These are phyloP conservation scores for Scleroderma citrinum DNA, from an alignment of 768 basidiomycete genomes.

Conservation along the genomic window DNA sequence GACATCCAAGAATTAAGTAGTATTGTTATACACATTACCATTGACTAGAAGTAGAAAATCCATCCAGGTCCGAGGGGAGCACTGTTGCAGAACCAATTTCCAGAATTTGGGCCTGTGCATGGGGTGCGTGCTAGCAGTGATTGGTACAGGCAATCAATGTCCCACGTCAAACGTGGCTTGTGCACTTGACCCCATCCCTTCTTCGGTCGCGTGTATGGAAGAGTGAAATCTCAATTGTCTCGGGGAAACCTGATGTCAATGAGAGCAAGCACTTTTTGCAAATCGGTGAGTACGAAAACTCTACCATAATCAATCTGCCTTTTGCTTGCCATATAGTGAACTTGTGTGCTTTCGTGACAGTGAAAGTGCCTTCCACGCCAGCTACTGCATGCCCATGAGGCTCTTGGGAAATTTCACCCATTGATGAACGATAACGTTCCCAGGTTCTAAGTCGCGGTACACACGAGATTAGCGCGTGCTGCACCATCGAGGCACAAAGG, in stretches of 20 bases:
- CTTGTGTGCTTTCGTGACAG: slow-evolving; percentile 20
- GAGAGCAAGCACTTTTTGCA: slow-evolving; percentile 7
- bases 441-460: slow-evolving; percentile 10
- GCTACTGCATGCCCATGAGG: slow-evolving; percentile 4
- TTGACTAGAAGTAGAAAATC: too few relatives aligned
- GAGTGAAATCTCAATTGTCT: slow-evolving; percentile 8
- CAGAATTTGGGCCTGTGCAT: too few relatives aligned
- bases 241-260: slow-evolving; percentile 21
- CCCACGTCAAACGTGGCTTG: slow-evolving; percentile 6
- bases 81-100: too few relatives aligned
- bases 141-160: neutral
- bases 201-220: slow-evolving; percentile 15
- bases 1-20: too few relatives aligned
- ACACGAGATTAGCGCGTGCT: slow-evolving; percentile 20
- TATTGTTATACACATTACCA: too few relatives aligned
- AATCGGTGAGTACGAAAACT: neutral
- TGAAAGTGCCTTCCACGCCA: slow-evolving; percentile 12
- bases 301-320: slow-evolving; percentile 19
- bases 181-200: slow-evolving; percentile 4
- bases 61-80: too few relatives aligned
- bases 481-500: slow-evolving; percentile 9
- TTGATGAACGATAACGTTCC: slow-evolving; percentile 4
- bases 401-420: slow-evolving; percentile 9
- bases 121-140: neutral
- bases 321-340: slow-evolving; percentile 13